A percentile compares a stretch with the other conserved stretches of the same genome.
phyloP scores from a whole-genome alignment of 2,329 filamentous ascomycete species.

The Nigrograna mackinnonii region DNA sequence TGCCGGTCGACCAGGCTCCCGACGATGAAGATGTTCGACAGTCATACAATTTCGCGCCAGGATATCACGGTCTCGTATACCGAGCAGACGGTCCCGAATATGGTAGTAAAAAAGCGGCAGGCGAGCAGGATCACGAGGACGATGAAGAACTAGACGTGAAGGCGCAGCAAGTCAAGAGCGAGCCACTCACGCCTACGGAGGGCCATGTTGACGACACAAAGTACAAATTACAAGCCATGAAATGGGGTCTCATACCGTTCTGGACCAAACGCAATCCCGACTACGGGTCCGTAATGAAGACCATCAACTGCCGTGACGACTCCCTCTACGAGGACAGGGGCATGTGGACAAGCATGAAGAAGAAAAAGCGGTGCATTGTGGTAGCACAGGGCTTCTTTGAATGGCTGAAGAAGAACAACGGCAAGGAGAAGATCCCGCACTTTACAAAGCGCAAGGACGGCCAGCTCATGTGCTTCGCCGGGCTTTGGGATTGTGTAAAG shows the following conservation, averaged over 20 bases:
- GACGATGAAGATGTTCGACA: conserved; percentile 72
- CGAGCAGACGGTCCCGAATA: conserved; percentile 71
- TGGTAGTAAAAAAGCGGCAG: conserved; percentile 45
- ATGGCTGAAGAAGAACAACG: conserved; percentile 80
- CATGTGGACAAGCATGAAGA: conserved; percentile 93
- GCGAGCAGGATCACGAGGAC: conserved; percentile 16
- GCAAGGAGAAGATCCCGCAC: conserved; percentile 82
- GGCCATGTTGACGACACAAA: conserved; percentile 46
- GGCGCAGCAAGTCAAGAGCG: conserved; percentile 11
- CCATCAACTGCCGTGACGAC: conserved; percentile 94
- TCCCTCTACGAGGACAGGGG: conserved; percentile 75
- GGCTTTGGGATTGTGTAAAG: conserved; percentile 85
- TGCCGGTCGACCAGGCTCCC: conserved; percentile 73
- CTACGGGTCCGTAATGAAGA: conserved; percentile 77
- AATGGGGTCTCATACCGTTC: conserved; percentile 90
- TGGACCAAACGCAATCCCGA: conserved; percentile 88
- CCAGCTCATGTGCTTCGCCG: conserved; percentile 84
- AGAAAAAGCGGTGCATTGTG: conserved; percentile 83
- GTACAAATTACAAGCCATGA: conserved; percentile 91
- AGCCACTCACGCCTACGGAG: conserved; percentile 14
- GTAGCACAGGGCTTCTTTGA: conserved; percentile 94
- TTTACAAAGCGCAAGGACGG: conserved; percentile 83
- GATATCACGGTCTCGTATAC: conserved; percentile 84
- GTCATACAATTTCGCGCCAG: conserved; percentile 91
- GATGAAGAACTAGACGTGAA: conserved; percentile 12